These are phyloP conservation scores for Inga oerstediana DNA, from an alignment of 306 rosid genomes.

Conservation along the genomic window DNA sequence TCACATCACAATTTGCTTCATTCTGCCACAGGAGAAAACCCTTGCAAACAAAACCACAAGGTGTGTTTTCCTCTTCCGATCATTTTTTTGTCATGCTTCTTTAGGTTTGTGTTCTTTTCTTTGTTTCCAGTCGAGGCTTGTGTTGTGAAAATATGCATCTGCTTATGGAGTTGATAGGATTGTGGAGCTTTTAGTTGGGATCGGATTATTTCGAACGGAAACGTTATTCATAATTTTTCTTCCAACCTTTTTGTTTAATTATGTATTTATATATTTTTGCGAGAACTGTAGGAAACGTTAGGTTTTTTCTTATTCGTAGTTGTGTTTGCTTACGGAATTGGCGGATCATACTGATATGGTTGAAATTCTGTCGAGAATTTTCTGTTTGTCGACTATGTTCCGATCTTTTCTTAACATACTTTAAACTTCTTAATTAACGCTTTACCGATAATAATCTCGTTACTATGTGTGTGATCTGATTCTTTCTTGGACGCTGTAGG, in stretches of 20 bases:
- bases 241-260: not conserved
- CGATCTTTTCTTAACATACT: no score
- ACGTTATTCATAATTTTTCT: not conserved
- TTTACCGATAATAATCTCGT: not conserved
- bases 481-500: not conserved
- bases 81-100: not conserved
- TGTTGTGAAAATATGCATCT: not conserved
- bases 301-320: not conserved
- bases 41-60: not conserved
- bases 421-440: not conserved
- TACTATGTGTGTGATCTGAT: not conserved
- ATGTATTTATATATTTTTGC: not conserved
- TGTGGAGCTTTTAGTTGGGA: not conserved
- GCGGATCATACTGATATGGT: not conserved
- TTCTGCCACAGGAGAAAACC: not conserved
- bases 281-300: no score
- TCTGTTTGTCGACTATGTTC: not conserved
- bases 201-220: not conserved
- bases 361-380: no score
- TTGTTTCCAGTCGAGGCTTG: not conserved
- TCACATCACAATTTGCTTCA: not conserved
- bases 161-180: no score
- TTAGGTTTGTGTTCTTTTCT: not conserved
- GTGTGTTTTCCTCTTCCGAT: not conserved
- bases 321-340: not conserved